Base-by-base conservation (phyloP, 2,329 filamentous ascomycete species). In the Epichloe bromicola region DNA sequence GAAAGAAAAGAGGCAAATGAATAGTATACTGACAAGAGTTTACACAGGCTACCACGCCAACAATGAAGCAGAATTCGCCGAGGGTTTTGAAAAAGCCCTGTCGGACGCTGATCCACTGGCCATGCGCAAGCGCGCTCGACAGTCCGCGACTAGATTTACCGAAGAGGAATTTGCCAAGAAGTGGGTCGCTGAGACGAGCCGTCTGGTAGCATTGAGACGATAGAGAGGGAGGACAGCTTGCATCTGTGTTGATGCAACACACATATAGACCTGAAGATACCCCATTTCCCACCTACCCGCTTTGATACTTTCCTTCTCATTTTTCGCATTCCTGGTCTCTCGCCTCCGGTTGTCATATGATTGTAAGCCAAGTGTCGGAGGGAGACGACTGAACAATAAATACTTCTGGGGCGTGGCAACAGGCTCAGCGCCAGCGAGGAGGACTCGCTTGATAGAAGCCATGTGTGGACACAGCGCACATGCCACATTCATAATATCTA, bases 131-230 rank as follows among this genome's bases (percentile, higher is more conserved):
- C 74, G 91, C 52, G 91, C 93, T 0, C 76, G 89, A 38, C 72
- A 78, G 59, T 95, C 88, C 5, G 86, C 90, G 1, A 78, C 80
- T 67, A 74, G 93, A 45, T 98, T 98, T 63, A 90, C 87, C 0
- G 91, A 96, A 61, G 82, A 85, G 59, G 86, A 85, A 53, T 98
- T 98, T 70, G 82, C 78, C 1, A 76, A 75, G 59, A 83, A 82
- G 57, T 98, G 93, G 91, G 68, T 87, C 42, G 67, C 67, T 33
- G 80, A 94, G 65, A 79, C 94, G 73, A 81, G 85, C 61, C 79
- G 75, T 59, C 71, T 97, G 53, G 79, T 96, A 20, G 67, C 63
- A 5, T 61, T 74, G 58, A 63, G 57, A 40, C 60, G 54, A 54
- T 63, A 59, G 51, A 56, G 36, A 53, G 34, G 37, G 54, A 47